phyloP scores from a whole-genome alignment of 257 asterid species.

The Plantago ovata region DNA sequence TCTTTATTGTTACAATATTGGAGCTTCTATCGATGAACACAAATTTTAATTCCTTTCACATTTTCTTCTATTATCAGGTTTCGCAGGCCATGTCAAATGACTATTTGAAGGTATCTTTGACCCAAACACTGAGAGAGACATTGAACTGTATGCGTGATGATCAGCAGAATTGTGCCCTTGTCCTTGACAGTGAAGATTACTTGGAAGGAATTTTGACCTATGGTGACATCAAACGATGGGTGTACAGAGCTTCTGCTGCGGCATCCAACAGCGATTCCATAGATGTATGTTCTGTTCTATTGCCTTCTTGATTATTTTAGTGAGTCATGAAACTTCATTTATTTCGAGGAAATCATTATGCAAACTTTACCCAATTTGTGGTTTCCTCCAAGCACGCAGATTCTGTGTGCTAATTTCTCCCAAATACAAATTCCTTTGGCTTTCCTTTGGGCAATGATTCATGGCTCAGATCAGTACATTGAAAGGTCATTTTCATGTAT shows the following conservation, averaged over 20 bases:
- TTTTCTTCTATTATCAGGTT: conserved; percentile 53
- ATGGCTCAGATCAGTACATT: too few relatives aligned
- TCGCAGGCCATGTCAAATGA: conserved; percentile 71
- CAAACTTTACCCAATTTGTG: too few relatives aligned
- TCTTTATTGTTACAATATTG: conserved; percentile 2
- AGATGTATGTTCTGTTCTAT: conserved; percentile 49
- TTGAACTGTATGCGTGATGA: conserved; percentile 64
- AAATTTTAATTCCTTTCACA: not conserved
- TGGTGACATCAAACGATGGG: conserved; percentile 68
- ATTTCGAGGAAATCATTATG: too few relatives aligned
- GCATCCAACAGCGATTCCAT: conserved; percentile 39
- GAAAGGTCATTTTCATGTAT: too few relatives aligned
- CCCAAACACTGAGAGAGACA: conserved; percentile 71
- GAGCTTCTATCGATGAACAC: conserved; percentile 8
- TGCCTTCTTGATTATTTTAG: conserved; percentile 7
- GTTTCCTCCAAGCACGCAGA: too few relatives aligned
- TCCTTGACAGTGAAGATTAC: conserved; percentile 63
- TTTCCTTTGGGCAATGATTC: too few relatives aligned
- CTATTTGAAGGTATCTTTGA: conserved; percentile 52
- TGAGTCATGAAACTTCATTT: not conserved
- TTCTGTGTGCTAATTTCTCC: too few relatives aligned
- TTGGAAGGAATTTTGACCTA: conserved; percentile 84
- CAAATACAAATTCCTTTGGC: too few relatives aligned
- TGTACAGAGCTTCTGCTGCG: conserved; percentile 40
- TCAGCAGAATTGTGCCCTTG: conserved; percentile 63